Evolutionary conservation across 2,329 filamentous ascomycete genomes (phyloP).

Genomic region (Colletotrichum lupini): DNA sequence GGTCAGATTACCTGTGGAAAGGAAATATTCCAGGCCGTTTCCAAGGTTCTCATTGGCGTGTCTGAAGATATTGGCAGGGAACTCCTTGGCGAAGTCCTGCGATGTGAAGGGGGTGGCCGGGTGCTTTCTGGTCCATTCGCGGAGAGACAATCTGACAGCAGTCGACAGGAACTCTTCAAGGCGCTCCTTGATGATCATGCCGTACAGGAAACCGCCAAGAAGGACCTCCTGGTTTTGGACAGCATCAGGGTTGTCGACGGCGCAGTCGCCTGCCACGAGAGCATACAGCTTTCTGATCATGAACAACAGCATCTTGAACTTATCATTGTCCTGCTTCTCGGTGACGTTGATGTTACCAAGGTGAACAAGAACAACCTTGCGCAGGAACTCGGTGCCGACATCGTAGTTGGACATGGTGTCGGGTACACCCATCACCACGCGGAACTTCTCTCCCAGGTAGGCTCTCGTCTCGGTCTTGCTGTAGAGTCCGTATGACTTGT

Average conservation of each 20-base stretch:
- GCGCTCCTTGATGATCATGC: slow-evolving; percentile 94
- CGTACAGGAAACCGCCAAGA: slow-evolving; percentile 92
- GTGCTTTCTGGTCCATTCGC: slow-evolving; percentile 67
- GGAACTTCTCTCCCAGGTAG: slow-evolving; percentile 91
- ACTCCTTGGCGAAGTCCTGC: slow-evolving; percentile 81
- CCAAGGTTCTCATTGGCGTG: slow-evolving; percentile 91
- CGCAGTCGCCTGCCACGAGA: slow-evolving; percentile 90
- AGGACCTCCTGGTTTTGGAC: slow-evolving; percentile 96
- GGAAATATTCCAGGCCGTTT: slow-evolving; percentile 89
- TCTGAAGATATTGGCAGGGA: slow-evolving; percentile 80
- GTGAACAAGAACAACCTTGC: slow-evolving; percentile 91
- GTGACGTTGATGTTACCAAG: slow-evolving; percentile 88
- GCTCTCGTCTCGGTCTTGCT: slow-evolving; percentile 83
- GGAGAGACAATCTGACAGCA: slow-evolving; percentile 61
- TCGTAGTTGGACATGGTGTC: slow-evolving; percentile 89
- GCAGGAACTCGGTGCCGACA: slow-evolving; percentile 89
- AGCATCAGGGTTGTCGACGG: slow-evolving; percentile 95
- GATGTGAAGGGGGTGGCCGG: slow-evolving; percentile 80
- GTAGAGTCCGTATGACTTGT: slow-evolving; percentile 90
- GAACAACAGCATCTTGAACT: slow-evolving; percentile 93
- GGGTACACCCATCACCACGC: slow-evolving; percentile 85
- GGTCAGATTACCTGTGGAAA: slow-evolving; percentile 93
- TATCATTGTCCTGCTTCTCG: slow-evolving; percentile 86
- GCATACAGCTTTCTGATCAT: slow-evolving; percentile 97
- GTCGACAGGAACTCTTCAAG: slow-evolving; percentile 85